Percentiles rank a stretch among this genome's conserved stretches.
Conservation (phyloP, 805 yeast genomes). For the Metschnikowia kunwiensis region DNA sequence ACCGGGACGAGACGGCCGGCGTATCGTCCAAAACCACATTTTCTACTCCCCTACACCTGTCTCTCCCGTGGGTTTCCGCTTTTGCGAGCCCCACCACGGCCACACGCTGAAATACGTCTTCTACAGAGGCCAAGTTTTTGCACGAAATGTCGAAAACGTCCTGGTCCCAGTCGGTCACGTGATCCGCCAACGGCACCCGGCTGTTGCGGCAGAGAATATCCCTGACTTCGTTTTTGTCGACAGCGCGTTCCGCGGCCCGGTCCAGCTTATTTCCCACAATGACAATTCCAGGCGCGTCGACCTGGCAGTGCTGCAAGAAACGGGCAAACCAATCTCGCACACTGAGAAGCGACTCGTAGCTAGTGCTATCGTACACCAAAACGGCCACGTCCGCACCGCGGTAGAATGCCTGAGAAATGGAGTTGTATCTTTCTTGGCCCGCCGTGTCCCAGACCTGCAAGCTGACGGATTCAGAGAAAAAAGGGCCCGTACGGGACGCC, state of each 20-base stretch:
- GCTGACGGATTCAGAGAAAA: constrained; percentile 21
- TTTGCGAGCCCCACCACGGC: constrained; percentile 31
- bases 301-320: constrained; percentile 48
- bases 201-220: constrained; percentile 28
- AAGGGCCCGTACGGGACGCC: background rate
- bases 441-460: constrained; percentile 59
- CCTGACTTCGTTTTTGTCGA: constrained; percentile 35
- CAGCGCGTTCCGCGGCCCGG: constrained; percentile 29
- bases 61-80: background rate
- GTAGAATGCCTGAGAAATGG: constrained; percentile 53
- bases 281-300: constrained; percentile 44
- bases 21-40: constrained; percentile 4
- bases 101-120: constrained; percentile 33
- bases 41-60: background rate
- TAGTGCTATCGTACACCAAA: constrained; percentile 52
- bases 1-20: constrained; percentile 10
- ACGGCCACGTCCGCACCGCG: constrained; percentile 58
- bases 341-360: constrained; percentile 48
- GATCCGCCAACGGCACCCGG: constrained; percentile 23
- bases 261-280: constrained; percentile 56
- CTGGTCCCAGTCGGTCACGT: constrained; percentile 32
- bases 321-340: constrained; percentile 47
- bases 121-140: constrained; percentile 30
- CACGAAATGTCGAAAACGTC: constrained; percentile 35
- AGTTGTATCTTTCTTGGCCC: constrained; percentile 46